Evolutionary conservation across 495 filamentous ascomycete genomes (phyloP).

Genomic region (Penicillium chermesinum): DNA sequence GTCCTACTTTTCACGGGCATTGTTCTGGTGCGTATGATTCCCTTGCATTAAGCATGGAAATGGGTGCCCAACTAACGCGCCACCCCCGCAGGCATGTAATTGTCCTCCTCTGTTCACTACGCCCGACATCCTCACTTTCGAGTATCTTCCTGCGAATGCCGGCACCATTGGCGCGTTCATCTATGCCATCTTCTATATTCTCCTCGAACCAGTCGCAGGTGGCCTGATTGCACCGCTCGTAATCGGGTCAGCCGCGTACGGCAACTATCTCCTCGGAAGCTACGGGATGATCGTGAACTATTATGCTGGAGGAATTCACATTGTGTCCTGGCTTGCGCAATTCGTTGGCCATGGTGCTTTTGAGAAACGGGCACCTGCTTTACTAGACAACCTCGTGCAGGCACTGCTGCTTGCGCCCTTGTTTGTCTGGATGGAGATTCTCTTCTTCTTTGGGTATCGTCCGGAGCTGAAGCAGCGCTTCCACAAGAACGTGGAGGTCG

Average conservation of each 20-base stretch:
- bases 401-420: slow-evolving; percentile 93
- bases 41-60: neutral
- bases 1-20: slow-evolving; percentile 74
- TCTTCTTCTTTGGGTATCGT: slow-evolving; percentile 88
- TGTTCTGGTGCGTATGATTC: slow-evolving; percentile 58
- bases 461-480: slow-evolving; percentile 78
- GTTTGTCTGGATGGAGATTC: slow-evolving; percentile 93
- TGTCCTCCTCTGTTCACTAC: slow-evolving; percentile 64
- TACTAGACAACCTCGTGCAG: slow-evolving; percentile 87
- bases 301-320: slow-evolving; percentile 60
- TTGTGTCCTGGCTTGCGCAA: slow-evolving; percentile 78
- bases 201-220: slow-evolving; percentile 91
- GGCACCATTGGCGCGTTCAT: slow-evolving; percentile 68
- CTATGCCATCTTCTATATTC: slow-evolving; percentile 77
- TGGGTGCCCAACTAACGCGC: slow-evolving; percentile 5
- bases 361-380: slow-evolving; percentile 80
- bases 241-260: slow-evolving; percentile 62
- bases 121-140: slow-evolving; percentile 62
- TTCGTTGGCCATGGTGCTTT: slow-evolving; percentile 90
- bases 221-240: slow-evolving; percentile 66
- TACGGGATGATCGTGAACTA: slow-evolving; percentile 65
- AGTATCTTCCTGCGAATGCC: slow-evolving; percentile 74
- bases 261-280: slow-evolving; percentile 65
- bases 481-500: slow-evolving; percentile 64
- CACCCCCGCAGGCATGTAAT: slow-evolving; percentile 64